Evolutionary conservation across 805 yeast genomes (phyloP).

Genomic region (Barnettozyma populi): DNA sequence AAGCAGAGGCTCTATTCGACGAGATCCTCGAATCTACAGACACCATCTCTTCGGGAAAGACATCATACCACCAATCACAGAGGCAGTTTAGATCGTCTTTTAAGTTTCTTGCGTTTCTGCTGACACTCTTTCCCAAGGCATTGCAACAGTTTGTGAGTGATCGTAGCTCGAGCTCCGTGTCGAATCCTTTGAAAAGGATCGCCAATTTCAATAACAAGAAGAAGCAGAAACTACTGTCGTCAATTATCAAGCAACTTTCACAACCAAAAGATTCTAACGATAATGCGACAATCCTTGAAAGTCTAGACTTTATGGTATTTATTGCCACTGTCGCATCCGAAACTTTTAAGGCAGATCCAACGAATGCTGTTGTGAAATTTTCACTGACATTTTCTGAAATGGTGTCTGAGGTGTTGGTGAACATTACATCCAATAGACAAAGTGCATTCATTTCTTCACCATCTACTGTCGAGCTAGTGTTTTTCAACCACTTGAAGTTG

Average conservation of each 20-base stretch:
- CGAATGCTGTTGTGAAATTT: conserved; percentile 27
- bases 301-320: conserved; percentile 28
- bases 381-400: conserved; percentile 17
- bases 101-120: conserved; percentile 30
- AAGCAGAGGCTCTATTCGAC: conserved; percentile 34
- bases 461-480: conserved; percentile 15
- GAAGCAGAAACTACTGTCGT: conserved; percentile 19
- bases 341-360: conserved; percentile 21
- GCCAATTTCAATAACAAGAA: conserved; percentile 19
- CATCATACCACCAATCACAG: conserved; percentile 8
- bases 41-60: conserved; percentile 7
- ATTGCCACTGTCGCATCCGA: conserved; percentile 31
- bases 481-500: conserved; percentile 26
- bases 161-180: background rate
- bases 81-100: conserved; percentile 26
- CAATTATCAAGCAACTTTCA: conserved; percentile 16
- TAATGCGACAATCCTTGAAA: conserved; percentile 20
- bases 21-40: conserved; percentile 27
- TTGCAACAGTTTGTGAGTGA: conserved; percentile 23
- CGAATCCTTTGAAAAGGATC: conserved; percentile 19
- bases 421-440: conserved; percentile 15
- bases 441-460: conserved; percentile 16
- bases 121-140: conserved; percentile 29
- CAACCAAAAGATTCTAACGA: conserved; percentile 19
- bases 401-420: conserved; percentile 21